Percentiles rank a stretch among this genome's conserved stretches.
Conservation (phyloP, 768 basidiomycete genomes). For the Lyophyllum shimeji region DNA sequence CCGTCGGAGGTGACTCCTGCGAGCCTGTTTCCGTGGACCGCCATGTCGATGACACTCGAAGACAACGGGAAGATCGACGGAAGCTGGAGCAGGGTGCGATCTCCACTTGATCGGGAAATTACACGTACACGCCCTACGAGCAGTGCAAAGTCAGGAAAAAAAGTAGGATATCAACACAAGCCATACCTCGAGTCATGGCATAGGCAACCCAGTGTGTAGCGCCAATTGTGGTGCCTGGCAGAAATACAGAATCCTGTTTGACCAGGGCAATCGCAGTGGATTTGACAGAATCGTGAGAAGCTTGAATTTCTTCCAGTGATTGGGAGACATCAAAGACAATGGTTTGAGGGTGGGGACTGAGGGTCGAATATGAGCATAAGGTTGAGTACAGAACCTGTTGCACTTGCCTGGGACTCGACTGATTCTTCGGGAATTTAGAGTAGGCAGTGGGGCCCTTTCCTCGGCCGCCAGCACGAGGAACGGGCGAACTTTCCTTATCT, state of each 20-base stretch:
- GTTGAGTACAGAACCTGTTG: not conserved
- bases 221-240: conserved; percentile 85
- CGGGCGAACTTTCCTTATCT: conserved; percentile 74
- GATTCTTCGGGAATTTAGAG: conserved; percentile 45
- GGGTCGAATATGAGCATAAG: conserved; percentile 4
- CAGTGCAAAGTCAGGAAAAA: conserved; percentile 3
- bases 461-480: conserved; percentile 48
- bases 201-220: conserved; percentile 93
- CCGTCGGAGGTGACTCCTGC: conserved; percentile 88
- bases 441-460: conserved; percentile 35
- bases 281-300: conserved; percentile 73
- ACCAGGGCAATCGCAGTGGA: conserved; percentile 91
- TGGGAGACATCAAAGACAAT: conserved; percentile 78
- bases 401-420: conserved; percentile 58
- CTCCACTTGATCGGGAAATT: conserved; percentile 85
- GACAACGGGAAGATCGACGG: conserved; percentile 57
- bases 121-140: conserved; percentile 74
- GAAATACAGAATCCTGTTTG: conserved; percentile 80
- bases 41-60: conserved; percentile 81
- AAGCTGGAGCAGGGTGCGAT: conserved; percentile 82
- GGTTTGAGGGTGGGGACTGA: conserved; percentile 61
- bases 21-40: conserved; percentile 77
- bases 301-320: conserved; percentile 71
- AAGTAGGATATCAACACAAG: not conserved
- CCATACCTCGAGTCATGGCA: conserved; percentile 80